Percentiles rank a stretch among this genome's conserved stretches.
Conservation (phyloP, 2,329 filamentous ascomycete genomes). For the Penicillium sp. region DNA sequence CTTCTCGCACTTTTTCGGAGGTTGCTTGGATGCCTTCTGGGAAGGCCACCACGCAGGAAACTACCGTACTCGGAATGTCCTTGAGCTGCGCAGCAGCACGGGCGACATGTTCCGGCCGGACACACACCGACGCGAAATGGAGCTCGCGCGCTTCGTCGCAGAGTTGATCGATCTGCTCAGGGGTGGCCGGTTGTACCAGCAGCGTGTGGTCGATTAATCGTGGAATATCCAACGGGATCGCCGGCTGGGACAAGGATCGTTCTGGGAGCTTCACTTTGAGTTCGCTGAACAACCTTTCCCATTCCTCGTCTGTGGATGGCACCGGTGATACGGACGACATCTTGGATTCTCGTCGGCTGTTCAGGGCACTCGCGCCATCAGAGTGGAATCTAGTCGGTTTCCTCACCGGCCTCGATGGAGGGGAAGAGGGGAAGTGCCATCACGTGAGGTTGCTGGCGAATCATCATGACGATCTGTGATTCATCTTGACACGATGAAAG, state of each 20-base stretch:
- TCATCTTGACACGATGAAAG: conserved; percentile 12
- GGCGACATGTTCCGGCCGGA: conserved; percentile 53
- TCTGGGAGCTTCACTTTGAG: conserved; percentile 28
- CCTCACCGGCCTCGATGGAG: neutral
- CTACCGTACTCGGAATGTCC: conserved; percentile 45
- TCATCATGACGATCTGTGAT: conserved; percentile 14
- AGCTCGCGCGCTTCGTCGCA: conserved; percentile 54
- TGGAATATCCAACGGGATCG: conserved; percentile 29
- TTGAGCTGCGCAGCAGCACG: conserved; percentile 50
- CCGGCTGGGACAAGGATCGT: conserved; percentile 22
- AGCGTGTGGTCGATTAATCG: conserved; percentile 46
- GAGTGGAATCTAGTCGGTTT: neutral
- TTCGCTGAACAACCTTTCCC: conserved; percentile 30
- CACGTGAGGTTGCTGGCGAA: conserved; percentile 18
- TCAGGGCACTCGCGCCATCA: conserved; percentile 2
- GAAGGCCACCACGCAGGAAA: conserved; percentile 60
- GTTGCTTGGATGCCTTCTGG: conserved; percentile 58
- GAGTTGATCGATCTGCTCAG: conserved; percentile 51
- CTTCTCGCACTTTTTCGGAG: conserved; percentile 52
- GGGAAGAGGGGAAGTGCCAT: conserved; percentile 10
- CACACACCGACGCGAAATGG: conserved; percentile 53
- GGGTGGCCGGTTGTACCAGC: conserved; percentile 43
- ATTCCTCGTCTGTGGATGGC: conserved; percentile 35
- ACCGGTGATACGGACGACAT: conserved; percentile 25
- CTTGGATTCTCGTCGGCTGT: conserved; percentile 4